A percentile compares a stretch with the other conserved stretches of the same genome.
Conservation (phyloP, 2,329 filamentous ascomycete species). For the Fusarium protoensiforme region DNA sequence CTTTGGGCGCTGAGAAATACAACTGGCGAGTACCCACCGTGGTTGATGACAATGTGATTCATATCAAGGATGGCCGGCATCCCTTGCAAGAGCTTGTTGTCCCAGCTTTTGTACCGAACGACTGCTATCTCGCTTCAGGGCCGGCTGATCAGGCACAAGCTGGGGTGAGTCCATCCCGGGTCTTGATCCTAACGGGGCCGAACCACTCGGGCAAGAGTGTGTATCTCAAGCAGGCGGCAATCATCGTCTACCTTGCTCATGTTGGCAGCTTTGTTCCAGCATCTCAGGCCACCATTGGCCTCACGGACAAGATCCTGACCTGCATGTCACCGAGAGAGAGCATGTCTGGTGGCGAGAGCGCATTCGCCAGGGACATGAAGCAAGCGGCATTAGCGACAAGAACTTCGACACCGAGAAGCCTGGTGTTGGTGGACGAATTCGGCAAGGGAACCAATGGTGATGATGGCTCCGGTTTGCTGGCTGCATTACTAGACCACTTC, state of each 20-base stretch:
- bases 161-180: slow-evolving; percentile 55
- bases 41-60: slow-evolving; percentile 74
- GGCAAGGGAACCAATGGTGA: slow-evolving; percentile 71
- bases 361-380: slow-evolving; percentile 82
- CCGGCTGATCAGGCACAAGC: slow-evolving; percentile 37
- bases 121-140: slow-evolving; percentile 76
- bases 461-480: slow-evolving; percentile 69
- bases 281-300: slow-evolving; percentile 76
- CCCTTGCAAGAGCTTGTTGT: slow-evolving; percentile 88
- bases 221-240: slow-evolving; percentile 91
- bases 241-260: slow-evolving; percentile 93
- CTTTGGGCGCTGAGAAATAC: slow-evolving; percentile 80
- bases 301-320: slow-evolving; percentile 94
- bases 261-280: slow-evolving; percentile 94
- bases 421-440: slow-evolving; percentile 95
- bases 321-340: slow-evolving; percentile 81
- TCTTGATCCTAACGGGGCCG: slow-evolving; percentile 87
- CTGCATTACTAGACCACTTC: slow-evolving; percentile 69
- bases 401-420: slow-evolving; percentile 78
- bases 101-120: slow-evolving; percentile 83
- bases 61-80: slow-evolving; percentile 84
- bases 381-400: slow-evolving; percentile 83
- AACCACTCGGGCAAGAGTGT: slow-evolving; percentile 98
- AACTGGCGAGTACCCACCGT: slow-evolving; percentile 77
- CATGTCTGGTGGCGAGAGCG: slow-evolving; percentile 67